Base-by-base conservation (phyloP, 345 rosid genomes). In the Eucalyptus sp. region DNA sequence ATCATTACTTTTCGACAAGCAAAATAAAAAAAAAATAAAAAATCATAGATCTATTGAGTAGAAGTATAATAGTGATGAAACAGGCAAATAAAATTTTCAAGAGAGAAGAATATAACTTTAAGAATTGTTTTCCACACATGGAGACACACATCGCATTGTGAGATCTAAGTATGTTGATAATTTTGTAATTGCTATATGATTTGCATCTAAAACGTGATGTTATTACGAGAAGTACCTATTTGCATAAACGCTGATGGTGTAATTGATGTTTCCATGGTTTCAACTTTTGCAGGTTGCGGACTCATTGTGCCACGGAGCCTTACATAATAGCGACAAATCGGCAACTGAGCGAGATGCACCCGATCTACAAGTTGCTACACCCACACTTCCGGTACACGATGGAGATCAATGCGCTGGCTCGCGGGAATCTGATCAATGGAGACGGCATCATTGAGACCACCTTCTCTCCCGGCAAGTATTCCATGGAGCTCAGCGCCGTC, bases 371-470 rank as follows among this genome's bases (percentile, higher is more conserved):
- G 89, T 90, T 95, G 37, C 86, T 96, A 62, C 93, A 89, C 76
- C 99, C 99, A 5, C 98, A 96, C 90, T 95, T 96, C 88, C 92
- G 98, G 14, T 96, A 96, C 92, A 96, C 99, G 48, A 93, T 96
- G 93, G 96, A 95, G 91, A 94, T 95, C 89, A 96, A 96, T 90
- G 95, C 96, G 8, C 91, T 95, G 41, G 98, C 99, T 87, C 92
- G 98, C 58, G 91, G 90, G 87, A 88, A 88, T 15, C 93, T 96
- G 5, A 50, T 94, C 89, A 95, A 93, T 87, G 96, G 92, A 4
- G 94, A 66, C 48, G 98, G 99, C 5, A 91, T 94, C 84, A 95
- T 96, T 50, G 99, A 97, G 92, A 86, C 88, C 41, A 18, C 92
- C 24, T 97, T 96, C 86, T 90, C 96, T 52, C 96, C 96, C 1